Percentiles rank a stretch among this genome's conserved stretches.
Evolutionary conservation across 1,284 basidiomycete genomes (phyloP).

Genomic region (Cryptococcus depauperatus): DNA sequence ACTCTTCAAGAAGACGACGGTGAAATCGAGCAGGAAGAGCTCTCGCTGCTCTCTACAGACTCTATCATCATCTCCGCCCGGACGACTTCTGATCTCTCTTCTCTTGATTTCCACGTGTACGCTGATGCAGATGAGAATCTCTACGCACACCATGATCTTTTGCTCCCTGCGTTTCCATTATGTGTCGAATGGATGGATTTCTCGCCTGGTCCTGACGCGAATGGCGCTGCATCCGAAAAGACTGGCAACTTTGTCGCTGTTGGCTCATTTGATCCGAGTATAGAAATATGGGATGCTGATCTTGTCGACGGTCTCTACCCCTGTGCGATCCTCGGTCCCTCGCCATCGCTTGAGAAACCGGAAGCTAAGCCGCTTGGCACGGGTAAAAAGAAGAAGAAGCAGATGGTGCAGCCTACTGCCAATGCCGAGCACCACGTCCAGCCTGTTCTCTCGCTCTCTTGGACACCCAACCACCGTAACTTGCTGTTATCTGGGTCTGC

Average conservation of each 20-base stretch:
- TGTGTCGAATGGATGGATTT: constrained; percentile 99
- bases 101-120: constrained; percentile 91
- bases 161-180: constrained; percentile 94
- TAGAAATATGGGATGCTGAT: constrained; percentile 97
- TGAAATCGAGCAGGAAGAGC: constrained; percentile 77
- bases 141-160: constrained; percentile 95
- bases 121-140: constrained; percentile 86
- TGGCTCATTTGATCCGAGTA: constrained; percentile 93
- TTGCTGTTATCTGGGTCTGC: constrained; percentile 87
- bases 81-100: constrained; percentile 94
- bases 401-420: constrained; percentile 61
- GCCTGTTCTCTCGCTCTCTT: constrained; percentile 81
- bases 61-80: constrained; percentile 88
- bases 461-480: constrained; percentile 85
- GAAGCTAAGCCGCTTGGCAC: constrained; percentile 67
- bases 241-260: constrained; percentile 89
- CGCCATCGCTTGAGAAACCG: constrained; percentile 63
- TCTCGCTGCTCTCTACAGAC: constrained; percentile 82
- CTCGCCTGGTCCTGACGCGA: constrained; percentile 44
- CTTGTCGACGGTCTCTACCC: constrained; percentile 92
- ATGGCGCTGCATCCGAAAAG: constrained; percentile 37
- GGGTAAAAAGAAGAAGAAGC: constrained; percentile 91
- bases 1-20: constrained; percentile 77
- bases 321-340: constrained; percentile 72
- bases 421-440: constrained; percentile 80